Conservation (phyloP, 2,329 filamentous ascomycete species). For the Hyphodiscus sp. region DNA sequence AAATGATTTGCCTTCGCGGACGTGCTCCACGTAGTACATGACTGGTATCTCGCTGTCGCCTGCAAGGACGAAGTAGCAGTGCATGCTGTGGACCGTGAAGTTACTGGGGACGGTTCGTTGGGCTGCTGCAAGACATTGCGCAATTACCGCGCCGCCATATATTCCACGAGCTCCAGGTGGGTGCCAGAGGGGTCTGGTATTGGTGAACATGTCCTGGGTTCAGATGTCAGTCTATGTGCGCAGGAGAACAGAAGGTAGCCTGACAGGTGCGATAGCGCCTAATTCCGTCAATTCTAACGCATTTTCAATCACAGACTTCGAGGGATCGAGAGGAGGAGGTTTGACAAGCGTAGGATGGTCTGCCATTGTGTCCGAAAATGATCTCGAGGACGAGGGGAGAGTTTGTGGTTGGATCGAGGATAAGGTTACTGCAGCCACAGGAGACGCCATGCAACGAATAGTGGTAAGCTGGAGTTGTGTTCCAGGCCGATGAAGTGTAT, state of each 20-base stretch:
- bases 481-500: no score
- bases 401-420: background rate
- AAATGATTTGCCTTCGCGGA: constrained; percentile 84
- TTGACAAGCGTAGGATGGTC: constrained; percentile 57
- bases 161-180: constrained; percentile 87
- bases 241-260: constrained; percentile 25
- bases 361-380: constrained; percentile 17
- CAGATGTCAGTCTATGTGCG: constrained; percentile 9
- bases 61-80: constrained; percentile 97
- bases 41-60: constrained; percentile 80
- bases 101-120: constrained; percentile 76
- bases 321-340: constrained; percentile 64
- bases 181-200: constrained; percentile 86
- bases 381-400: background rate
- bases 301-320: constrained; percentile 80
- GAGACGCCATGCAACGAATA: background rate
- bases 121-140: constrained; percentile 81
- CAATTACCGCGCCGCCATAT: constrained; percentile 89
- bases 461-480: no score
- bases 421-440: background rate
- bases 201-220: constrained; percentile 81
- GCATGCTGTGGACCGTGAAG: constrained; percentile 90
- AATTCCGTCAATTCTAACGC: constrained; percentile 80
- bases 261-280: constrained; percentile 65
- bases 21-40: constrained; percentile 89